Evolutionary conservation across 345 rosid species (phyloP), one percentile per base, ranked within the genome.

Genomic region (Camelina neglecta): DNA sequence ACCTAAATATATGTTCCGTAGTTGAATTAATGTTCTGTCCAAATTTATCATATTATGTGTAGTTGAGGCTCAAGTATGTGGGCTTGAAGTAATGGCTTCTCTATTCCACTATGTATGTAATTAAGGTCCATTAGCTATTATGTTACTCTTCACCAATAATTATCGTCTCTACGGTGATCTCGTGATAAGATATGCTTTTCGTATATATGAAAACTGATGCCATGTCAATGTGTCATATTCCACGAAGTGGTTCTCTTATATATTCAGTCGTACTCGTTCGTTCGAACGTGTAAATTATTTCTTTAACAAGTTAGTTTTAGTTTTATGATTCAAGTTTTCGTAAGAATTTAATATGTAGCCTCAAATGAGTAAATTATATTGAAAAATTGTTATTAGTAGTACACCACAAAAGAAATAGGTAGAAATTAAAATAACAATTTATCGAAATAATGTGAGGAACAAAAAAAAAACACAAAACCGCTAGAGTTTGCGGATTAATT

Each of bases 211-310:
- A 2, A 48, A 16, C 23, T 49, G 57, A 33, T 29, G 5, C 31
- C 31, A 29, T 29, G 31, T 24, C 26, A 24, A 24, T 24, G 1
- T 31, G 35, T 49, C 44, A 10, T 45, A 23, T 44, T 62, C 2
- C 11, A 8, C 18, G 7, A 18, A 12, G 47, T 33, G 11, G 60
- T 36, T 50, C 35, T 51, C 35, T 11, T 49, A 50, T 35, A 11
- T 20, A 20, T 35, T 50, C 48, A 50, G 11, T 65, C 58, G 7
- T 33, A 18, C 45, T 65, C 47, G 20, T 66, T 66, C 20, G 33
- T 66, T 66, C 20, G 33, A 4, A 49, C 58, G 58, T 18, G 11
- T 33, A 65, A 49, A 31, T 16, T 33, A 1, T 11, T 65, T 16
- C 10, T 29, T n/a, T 29, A 47, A 16, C 11, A 63, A 29, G 31